Evolutionary conservation across 306 rosid species (phyloP).

Genomic region (Boehmeria nivea): DNA sequence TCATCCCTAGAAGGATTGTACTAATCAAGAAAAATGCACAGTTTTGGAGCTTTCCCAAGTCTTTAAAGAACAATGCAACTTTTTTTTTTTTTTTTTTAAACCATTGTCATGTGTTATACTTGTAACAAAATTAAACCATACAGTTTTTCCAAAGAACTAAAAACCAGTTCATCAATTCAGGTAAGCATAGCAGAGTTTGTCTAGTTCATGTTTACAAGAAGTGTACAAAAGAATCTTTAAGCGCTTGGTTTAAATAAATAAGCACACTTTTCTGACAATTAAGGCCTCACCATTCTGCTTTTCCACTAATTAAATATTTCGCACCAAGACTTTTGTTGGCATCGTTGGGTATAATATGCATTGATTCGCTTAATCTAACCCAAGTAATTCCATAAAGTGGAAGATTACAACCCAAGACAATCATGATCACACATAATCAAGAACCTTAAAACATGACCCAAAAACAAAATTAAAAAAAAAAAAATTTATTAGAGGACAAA

Average conservation of each 20-base stretch:
- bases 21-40: neutral
- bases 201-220: slow-evolving; percentile 2
- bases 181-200: slow-evolving; percentile 13
- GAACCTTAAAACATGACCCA: slow-evolving; percentile 21
- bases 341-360: neutral
- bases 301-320: neutral
- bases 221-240: slow-evolving; percentile 3
- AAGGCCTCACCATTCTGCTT: neutral
- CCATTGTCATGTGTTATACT: neutral
- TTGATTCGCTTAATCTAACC: slow-evolving; percentile 25
- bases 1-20: slow-evolving; percentile 13
- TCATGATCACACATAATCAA: slow-evolving; percentile 23
- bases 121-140: neutral
- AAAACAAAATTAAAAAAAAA: slow-evolving; percentile 10
- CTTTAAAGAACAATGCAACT: neutral
- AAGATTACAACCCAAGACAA: slow-evolving; percentile 34
- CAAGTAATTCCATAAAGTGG: slow-evolving; percentile 11
- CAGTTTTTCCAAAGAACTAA: neutral
- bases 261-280: slow-evolving; percentile 5
- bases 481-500: slow-evolving; percentile 15
- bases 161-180: slow-evolving; percentile 1
- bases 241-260: neutral
- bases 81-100: neutral
- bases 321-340: neutral
- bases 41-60: neutral